Conservation (phyloP, 1,139 yeast species). For the Groenewaldozyma sp. region DNA sequence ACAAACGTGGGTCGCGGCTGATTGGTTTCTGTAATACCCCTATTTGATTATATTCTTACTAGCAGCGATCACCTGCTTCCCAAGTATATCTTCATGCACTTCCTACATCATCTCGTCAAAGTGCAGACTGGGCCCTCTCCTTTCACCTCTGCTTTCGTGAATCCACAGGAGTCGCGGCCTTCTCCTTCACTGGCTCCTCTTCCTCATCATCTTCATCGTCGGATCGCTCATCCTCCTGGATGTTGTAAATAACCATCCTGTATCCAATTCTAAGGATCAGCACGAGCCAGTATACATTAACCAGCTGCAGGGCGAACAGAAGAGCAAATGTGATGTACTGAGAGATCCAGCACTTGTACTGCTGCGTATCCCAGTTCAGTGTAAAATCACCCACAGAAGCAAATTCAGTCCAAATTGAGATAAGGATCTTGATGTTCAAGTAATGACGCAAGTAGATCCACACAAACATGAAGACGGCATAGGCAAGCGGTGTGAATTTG, state of each 20-base stretch:
- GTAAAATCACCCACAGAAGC: slow-evolving; percentile 72
- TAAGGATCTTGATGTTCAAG: slow-evolving; percentile 66
- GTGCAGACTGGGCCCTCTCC: not conserved
- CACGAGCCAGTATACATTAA: slow-evolving; percentile 80
- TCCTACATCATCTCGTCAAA: too few relatives aligned
- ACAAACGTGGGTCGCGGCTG: too few relatives aligned
- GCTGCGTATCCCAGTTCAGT: slow-evolving; percentile 84
- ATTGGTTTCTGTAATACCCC: too few relatives aligned
- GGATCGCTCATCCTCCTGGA: slow-evolving; percentile 75
- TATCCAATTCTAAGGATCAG: slow-evolving; percentile 69
- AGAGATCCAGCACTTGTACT: slow-evolving; percentile 93
- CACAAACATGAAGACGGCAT: slow-evolving; percentile 51
- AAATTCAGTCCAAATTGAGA: slow-evolving; percentile 85
- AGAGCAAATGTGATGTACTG: slow-evolving; percentile 79
- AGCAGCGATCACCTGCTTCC: too few relatives aligned
- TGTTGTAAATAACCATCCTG: slow-evolving; percentile 51
- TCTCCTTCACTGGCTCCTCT: slow-evolving; percentile 19
- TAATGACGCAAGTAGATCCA: slow-evolving; percentile 92
- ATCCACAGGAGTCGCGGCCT: not conserved
- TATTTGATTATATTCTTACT: too few relatives aligned
- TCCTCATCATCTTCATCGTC: slow-evolving; percentile 67
- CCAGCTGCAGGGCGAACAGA: slow-evolving; percentile 71
- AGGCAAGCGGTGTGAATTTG: slow-evolving; percentile 52
- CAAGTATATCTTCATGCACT: too few relatives aligned
- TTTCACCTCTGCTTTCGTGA: not conserved